Evolutionary conservation across 2,329 filamentous ascomycete genomes (phyloP).

Genomic region (Xylariaceae sp.): DNA sequence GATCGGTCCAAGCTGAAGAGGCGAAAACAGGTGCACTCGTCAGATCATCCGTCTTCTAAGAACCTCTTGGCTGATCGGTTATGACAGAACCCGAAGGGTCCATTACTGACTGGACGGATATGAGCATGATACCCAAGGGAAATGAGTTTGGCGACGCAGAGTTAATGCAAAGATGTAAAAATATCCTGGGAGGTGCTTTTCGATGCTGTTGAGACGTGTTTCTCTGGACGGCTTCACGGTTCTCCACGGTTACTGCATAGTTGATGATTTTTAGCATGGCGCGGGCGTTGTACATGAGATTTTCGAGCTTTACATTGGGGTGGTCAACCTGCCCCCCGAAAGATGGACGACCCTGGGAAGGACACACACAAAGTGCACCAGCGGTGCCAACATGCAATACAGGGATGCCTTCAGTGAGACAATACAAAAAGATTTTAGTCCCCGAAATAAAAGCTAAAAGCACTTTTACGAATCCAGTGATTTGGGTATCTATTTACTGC

Average conservation of each 20-base stretch:
- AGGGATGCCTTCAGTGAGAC: slow-evolving; percentile 4
- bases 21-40: slow-evolving; percentile 57
- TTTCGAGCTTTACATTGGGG: slow-evolving; percentile 12
- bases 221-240: slow-evolving; percentile 8
- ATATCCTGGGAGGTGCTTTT: slow-evolving; percentile 14
- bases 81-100: slow-evolving; percentile 43
- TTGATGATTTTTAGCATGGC: slow-evolving; percentile 38
- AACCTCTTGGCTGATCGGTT: slow-evolving; percentile 39
- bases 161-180: slow-evolving; percentile 23
- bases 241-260: slow-evolving; percentile 24
- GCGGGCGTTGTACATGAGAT: slow-evolving; percentile 31
- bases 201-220: not conserved
- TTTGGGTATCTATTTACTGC: slow-evolving; percentile 11
- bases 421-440: slow-evolving; percentile 10
- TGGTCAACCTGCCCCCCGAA: slow-evolving; percentile 4
- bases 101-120: slow-evolving; percentile 45
- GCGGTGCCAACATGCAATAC: not conserved
- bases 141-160: slow-evolving; percentile 12
- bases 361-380: not conserved
- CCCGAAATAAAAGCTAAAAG: not conserved
- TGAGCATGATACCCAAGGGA: slow-evolving; percentile 48
- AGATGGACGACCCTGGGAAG: not conserved
- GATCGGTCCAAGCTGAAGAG: slow-evolving; percentile 56
- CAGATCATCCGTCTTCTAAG: slow-evolving; percentile 28
- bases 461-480: not conserved